Evolutionary conservation across 371 early-diverging fungal species (phyloP).

Genomic region (Circinella umbellata): DNA sequence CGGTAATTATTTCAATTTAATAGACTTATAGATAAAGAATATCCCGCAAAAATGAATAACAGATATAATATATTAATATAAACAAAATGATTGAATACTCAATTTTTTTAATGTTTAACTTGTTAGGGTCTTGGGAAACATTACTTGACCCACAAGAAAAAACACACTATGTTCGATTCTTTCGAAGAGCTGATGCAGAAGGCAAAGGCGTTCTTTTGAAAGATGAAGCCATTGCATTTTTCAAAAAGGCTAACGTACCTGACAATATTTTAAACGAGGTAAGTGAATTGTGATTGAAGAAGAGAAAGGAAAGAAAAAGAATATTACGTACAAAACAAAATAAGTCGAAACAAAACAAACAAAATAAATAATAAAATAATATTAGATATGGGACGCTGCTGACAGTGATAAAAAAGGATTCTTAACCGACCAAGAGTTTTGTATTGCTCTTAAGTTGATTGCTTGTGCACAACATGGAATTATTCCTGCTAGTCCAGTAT

Average conservation of each 20-base stretch:
- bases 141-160: conserved; percentile 68
- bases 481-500: conserved; percentile 39
- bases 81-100: no score
- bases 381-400: conserved; percentile 82
- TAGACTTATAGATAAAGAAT: background rate
- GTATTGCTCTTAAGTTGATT: conserved; percentile 84
- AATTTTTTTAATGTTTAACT: no score
- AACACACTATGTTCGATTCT: conserved; percentile 67
- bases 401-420: conserved; percentile 82
- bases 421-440: conserved; percentile 75
- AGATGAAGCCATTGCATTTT: conserved; percentile 79
- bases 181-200: conserved; percentile 70
- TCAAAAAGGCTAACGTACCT: conserved; percentile 78
- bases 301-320: background rate
- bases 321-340: no score
- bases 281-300: conserved; percentile 13
- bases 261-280: conserved; percentile 71
- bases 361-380: background rate
- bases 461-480: conserved; percentile 83
- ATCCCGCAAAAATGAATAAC: no score
- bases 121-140: conserved; percentile 23
- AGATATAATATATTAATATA: no score
- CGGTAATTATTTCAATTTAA: no score
- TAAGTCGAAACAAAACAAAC: background rate
- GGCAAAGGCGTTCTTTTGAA: conserved; percentile 74